Conservation (phyloP, 2,329 filamentous ascomycete genomes). For the Grosmannia serpens region DNA sequence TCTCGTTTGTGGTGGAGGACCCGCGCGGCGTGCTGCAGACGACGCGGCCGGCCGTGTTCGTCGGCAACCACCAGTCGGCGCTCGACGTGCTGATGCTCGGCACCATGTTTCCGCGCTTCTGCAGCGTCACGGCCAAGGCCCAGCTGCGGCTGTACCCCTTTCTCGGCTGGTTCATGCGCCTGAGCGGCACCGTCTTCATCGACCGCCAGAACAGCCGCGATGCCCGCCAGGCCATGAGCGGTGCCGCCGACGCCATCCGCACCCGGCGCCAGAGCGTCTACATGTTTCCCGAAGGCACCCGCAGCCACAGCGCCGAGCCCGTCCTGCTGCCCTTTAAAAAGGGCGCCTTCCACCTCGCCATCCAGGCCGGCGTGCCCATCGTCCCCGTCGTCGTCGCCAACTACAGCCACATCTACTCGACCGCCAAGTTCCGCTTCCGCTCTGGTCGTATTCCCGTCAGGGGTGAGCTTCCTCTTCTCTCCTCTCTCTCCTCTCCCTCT, state of each 20-base stretch:
- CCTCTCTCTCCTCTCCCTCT: neutral
- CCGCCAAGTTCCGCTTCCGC: slow-evolving; percentile 53
- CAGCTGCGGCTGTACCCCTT: slow-evolving; percentile 69
- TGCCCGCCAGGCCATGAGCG: slow-evolving; percentile 73
- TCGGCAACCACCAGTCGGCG: slow-evolving; percentile 94
- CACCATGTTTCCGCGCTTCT: slow-evolving; percentile 79
- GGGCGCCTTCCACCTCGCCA: slow-evolving; percentile 90
- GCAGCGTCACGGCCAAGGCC: slow-evolving; percentile 85
- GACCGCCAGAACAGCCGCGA: slow-evolving; percentile 76
- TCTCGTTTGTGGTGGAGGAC: slow-evolving; percentile 67
- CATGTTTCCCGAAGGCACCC: slow-evolving; percentile 86
- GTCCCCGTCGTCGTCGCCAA: slow-evolving; percentile 76
- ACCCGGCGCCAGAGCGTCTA: slow-evolving; percentile 62
- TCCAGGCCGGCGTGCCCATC: slow-evolving; percentile 88
- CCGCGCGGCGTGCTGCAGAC: slow-evolving; percentile 49
- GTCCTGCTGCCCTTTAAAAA: slow-evolving; percentile 94
- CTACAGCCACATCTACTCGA: slow-evolving; percentile 61
- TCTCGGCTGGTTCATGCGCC: slow-evolving; percentile 86
- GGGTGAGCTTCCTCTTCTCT: slow-evolving; percentile 31
- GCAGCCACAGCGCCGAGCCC: slow-evolving; percentile 76
- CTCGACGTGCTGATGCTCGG: slow-evolving; percentile 90
- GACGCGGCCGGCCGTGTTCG: slow-evolving; percentile 71
- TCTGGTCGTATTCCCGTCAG: slow-evolving; percentile 63
- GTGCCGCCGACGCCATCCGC: slow-evolving; percentile 71
- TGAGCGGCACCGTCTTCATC: slow-evolving; percentile 89